phyloP scores from a whole-genome alignment of 768 basidiomycete species.

The Lanmaoa rubissima region DNA sequence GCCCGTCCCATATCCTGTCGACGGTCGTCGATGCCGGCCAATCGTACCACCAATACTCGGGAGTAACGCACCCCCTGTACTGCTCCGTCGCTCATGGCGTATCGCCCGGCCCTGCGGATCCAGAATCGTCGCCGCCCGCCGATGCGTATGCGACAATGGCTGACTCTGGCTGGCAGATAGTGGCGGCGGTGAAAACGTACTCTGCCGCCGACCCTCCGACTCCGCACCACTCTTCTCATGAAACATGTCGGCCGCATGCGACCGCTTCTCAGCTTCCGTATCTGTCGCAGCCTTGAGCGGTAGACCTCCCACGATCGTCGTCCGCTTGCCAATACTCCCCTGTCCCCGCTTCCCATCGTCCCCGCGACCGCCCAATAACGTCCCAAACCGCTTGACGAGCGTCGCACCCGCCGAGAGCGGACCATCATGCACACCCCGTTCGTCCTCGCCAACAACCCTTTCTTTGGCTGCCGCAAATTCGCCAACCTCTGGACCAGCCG shows the following conservation, averaged over 20 bases:
- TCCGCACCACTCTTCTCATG: constrained; percentile 25
- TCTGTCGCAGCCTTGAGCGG: constrained; percentile 39
- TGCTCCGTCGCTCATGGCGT: constrained; percentile 74
- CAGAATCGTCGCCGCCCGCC: constrained; percentile 74
- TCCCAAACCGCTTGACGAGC: constrained; percentile 77
- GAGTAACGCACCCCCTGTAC: constrained; percentile 64
- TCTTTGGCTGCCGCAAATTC: constrained; percentile 48
- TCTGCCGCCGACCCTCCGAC: constrained; percentile 19
- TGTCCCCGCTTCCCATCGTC: constrained; percentile 43
- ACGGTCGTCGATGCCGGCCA: constrained; percentile 68
- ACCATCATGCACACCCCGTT: constrained; percentile 26
- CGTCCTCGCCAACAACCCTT: constrained; percentile 23
- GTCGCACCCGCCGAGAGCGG: constrained; percentile 61
- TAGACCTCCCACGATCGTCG: constrained; percentile 49
- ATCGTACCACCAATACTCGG: constrained; percentile 51
- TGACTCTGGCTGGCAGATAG: constrained; percentile 50
- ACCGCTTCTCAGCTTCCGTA: constrained; percentile 32
- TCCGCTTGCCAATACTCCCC: constrained; percentile 42
- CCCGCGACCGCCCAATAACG: constrained; percentile 45
- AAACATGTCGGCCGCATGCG: constrained; percentile 17
- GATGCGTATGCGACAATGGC: constrained; percentile 58
- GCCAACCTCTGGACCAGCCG: constrained; percentile 63
- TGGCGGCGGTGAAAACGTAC: constrained; percentile 28
- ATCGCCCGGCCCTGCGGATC: constrained; percentile 63
- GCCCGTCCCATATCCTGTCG: constrained; percentile 53